Percentiles rank a stretch among this genome's conserved stretches.
These are phyloP conservation scores for Tetraselmis chui DNA, from an alignment of 139 green algal species.

Conservation along the genomic window DNA sequence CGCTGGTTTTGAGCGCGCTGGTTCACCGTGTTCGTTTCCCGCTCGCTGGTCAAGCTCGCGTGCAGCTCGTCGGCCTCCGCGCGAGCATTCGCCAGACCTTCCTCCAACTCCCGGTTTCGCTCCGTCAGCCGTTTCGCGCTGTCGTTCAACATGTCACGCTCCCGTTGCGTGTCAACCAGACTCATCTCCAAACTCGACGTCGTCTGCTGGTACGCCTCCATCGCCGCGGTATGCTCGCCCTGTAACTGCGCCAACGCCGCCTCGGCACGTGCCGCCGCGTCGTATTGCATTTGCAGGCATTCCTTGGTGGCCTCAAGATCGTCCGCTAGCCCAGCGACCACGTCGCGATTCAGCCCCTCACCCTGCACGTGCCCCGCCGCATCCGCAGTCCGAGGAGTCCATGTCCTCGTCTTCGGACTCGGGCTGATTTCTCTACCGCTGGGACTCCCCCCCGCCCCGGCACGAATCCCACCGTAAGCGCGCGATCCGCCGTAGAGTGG, in stretches of 20 bases:
- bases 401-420: not conserved
- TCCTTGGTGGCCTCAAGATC: constrained; percentile 16
- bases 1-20: not conserved
- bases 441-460: constrained; percentile 24
- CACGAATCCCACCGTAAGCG: constrained; percentile 12
- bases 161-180: not conserved
- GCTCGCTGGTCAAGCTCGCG: not conserved
- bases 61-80: not conserved
- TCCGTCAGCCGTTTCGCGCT: not conserved
- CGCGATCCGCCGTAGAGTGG: constrained; percentile 13
- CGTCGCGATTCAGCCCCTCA: constrained; percentile 11
- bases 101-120: not conserved
- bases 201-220: not conserved
- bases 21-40: not conserved
- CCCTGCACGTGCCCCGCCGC: constrained; percentile 10
- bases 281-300: constrained; percentile 30
- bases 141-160: not conserved
- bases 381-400: not conserved
- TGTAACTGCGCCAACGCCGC: constrained; percentile 24
- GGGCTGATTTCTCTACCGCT: constrained; percentile 4
- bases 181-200: not conserved
- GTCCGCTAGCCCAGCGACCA: constrained; percentile 19
- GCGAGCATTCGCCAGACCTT: not conserved
- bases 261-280: constrained; percentile 24
- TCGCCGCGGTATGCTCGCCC: not conserved